These are phyloP conservation scores for Alternaria sp. DNA, from an alignment of 2,329 filamentous ascomycete species.

Conservation along the genomic window DNA sequence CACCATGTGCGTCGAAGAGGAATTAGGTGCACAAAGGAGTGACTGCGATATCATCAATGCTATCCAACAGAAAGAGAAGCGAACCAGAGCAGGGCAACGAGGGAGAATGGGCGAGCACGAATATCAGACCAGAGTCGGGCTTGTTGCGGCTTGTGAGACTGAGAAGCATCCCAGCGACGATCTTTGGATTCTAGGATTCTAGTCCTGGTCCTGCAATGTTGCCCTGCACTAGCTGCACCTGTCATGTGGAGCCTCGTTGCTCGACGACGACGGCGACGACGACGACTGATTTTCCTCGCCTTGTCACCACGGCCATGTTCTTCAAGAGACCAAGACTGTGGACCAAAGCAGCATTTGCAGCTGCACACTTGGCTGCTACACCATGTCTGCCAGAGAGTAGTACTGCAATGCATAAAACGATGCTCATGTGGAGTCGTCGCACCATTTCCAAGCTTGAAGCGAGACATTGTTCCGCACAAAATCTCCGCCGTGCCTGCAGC, in stretches of 20 bases:
- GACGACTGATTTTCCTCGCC: not conserved
- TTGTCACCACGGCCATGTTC: not conserved
- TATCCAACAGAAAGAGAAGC: not conserved
- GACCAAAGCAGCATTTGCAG: not conserved
- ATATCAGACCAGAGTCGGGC: slow-evolving; percentile 15
- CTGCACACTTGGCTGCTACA: not conserved
- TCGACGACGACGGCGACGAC: not conserved
- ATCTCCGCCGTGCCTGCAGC: slow-evolving; percentile 11
- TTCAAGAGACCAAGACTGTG: not conserved
- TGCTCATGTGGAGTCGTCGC: slow-evolving; percentile 18
- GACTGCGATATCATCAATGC: slow-evolving; percentile 1
- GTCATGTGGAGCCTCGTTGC: not conserved
- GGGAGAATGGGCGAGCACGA: slow-evolving; percentile 12
- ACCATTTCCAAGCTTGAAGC: slow-evolving; percentile 2
- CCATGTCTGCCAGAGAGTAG: not conserved
- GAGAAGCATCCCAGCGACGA: slow-evolving; percentile 22
- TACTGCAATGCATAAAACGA: not conserved
- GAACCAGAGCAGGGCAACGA: not conserved
- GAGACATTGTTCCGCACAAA: not conserved
- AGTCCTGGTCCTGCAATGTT: slow-evolving; percentile 5
- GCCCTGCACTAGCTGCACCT: slow-evolving; percentile 5
- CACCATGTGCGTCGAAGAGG: slow-evolving; percentile 16
- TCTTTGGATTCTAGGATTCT: slow-evolving; percentile 13
- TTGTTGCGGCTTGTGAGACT: slow-evolving; percentile 7
- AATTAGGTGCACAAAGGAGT: slow-evolving; percentile 24